Evolutionary conservation across 1,284 basidiomycete species (phyloP).

Genomic region (Fomitopsis betulina): DNA sequence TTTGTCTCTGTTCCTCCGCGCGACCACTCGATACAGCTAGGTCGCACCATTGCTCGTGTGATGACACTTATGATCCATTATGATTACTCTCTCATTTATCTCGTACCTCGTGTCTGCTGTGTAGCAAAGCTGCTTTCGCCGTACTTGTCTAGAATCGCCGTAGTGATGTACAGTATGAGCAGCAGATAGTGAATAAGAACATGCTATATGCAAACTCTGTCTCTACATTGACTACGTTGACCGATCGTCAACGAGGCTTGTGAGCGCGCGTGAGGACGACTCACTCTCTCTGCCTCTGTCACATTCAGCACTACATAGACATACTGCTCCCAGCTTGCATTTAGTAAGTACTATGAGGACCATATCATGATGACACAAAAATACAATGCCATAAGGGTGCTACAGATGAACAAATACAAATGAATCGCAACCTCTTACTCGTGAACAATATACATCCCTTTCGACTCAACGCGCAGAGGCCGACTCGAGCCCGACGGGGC

Average conservation of each 20-base stretch:
- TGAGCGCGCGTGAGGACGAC: no score
- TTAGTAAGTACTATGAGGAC: no score
- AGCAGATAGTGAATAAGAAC: neutral
- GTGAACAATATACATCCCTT: neutral
- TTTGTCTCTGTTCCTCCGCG: neutral
- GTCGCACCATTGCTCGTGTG: neutral
- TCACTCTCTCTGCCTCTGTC: no score
- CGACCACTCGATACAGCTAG: neutral
- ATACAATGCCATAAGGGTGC: neutral
- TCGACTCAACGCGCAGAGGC: neutral
- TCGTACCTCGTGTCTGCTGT: neutral
- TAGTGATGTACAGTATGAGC: conserved; percentile 4
- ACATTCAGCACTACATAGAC: no score
- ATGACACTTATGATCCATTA: conserved; percentile 7
- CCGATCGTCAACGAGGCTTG: no score
- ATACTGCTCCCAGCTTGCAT: no score
- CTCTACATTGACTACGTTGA: no score
- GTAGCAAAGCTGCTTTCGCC: conserved; percentile 1
- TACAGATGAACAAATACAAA: neutral
- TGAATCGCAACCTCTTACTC: neutral
- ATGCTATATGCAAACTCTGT: neutral
- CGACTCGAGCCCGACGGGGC: neutral
- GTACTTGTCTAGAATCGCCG: neutral
- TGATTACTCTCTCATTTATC: neutral
- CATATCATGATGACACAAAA: neutral